Evolutionary conservation across 225 moss, liverwort and hornwort genomes (phyloP), one percentile per base, ranked within the genome.

Genomic region (Sphagnum contortum): DNA sequence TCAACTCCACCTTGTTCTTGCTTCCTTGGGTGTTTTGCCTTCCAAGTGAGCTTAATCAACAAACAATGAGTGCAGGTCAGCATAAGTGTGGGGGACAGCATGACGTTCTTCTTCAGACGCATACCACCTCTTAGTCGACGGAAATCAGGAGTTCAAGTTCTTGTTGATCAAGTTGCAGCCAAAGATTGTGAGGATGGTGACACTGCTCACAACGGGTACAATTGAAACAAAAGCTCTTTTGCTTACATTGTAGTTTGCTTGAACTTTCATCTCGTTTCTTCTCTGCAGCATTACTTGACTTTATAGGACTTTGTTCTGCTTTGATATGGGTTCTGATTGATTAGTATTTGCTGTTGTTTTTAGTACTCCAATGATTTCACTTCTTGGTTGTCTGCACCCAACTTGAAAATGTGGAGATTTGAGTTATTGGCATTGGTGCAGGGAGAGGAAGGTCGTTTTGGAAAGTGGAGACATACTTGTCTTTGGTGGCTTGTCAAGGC

Each of bases 31-130:
- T 29, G 29, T 29, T 29, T 29, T 29, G 29, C 29, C 29, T 29
- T 29, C 29, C 29, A 29, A 29, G 29, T 29, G 29, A 29, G 29
- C 29, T 29, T 29, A 29, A 29, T 29, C 29, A 29, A 29, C 29
- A 29, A 29, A 29, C 29, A 29, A 60, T 58, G 67, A 59, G 63
- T 63, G 78, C 85, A 94, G 91, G 91, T 94, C 55, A 89, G 94
- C 77, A 79, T 89, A 45, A 94, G 91, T 72, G 81, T 91, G 59
- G 91, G 91, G 63, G 91, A 94, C 55, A 94, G 80, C 74, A 94
- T 91, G 91, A 91, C 94, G 8, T 94, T 91, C 63, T 94, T 94
- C 64, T 89, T 85, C 63, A 83, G 87, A 63, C 85, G 91, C 58
- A 63, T 94, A 58, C 91, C 94, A 9, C 94, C 91, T 55, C 82